phyloP scores from a whole-genome alignment of 768 basidiomycete genomes.

The Multifurca ochricompacta region DNA sequence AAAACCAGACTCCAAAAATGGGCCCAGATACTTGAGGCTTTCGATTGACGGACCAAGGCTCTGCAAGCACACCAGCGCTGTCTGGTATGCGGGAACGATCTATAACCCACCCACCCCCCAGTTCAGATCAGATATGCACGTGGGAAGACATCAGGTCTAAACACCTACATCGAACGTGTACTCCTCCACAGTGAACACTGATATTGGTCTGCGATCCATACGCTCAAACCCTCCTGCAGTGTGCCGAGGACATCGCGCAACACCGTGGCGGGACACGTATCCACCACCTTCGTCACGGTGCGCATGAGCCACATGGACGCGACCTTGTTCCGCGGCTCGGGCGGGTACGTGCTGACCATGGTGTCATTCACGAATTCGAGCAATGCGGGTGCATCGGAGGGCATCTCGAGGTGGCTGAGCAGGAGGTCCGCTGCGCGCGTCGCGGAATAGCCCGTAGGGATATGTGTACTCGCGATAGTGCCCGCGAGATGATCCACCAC shows the following conservation, averaged over 20 bases:
- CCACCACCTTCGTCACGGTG: constrained; percentile 46
- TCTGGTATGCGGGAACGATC: constrained; percentile 61
- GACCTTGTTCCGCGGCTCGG: constrained; percentile 44
- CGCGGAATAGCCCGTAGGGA: constrained; percentile 34
- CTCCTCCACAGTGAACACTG: constrained; percentile 43
- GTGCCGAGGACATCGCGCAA: constrained; percentile 38
- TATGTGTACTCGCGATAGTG: constrained; percentile 35
- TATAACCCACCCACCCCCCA: too few species aligned
- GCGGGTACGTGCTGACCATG: constrained; percentile 58
- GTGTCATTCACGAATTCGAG: constrained; percentile 56
- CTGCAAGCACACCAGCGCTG: constrained; percentile 44
- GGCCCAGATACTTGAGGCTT: constrained; percentile 40
- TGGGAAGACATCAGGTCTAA: neutral
- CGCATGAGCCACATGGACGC: constrained; percentile 56
- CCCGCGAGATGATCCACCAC: constrained; percentile 53
- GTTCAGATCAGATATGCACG: constrained; percentile 4
- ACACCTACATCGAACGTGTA: constrained; percentile 50
- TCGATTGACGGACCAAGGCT: constrained; percentile 34
- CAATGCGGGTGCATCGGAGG: constrained; percentile 45
- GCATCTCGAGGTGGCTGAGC: constrained; percentile 48
- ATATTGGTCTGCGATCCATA: constrained; percentile 61
- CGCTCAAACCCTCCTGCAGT: constrained; percentile 45
- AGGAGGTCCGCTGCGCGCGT: constrained; percentile 56
- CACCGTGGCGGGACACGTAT: constrained; percentile 45
- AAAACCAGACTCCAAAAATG: constrained; percentile 54